These are phyloP conservation scores for Hymenoscyphus scutula DNA, from an alignment of 2,329 filamentous ascomycete species.

Conservation along the genomic window DNA sequence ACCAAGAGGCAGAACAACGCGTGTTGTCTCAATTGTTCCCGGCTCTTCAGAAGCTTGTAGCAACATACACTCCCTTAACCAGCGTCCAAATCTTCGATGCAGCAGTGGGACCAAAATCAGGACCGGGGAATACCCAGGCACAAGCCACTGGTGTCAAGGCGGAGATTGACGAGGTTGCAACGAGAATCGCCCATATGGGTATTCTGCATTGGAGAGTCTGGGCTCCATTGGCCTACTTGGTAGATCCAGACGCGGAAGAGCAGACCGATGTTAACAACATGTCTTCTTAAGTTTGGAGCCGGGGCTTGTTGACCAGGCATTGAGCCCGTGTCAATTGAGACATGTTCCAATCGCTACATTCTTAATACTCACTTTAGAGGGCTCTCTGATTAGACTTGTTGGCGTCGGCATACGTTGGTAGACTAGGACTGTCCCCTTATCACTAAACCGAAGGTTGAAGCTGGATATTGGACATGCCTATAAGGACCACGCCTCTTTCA, in stretches of 20 bases:
- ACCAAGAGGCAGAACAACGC: slow-evolving; percentile 32
- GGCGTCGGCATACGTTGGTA: slow-evolving; percentile 1
- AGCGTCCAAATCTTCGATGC: slow-evolving; percentile 36
- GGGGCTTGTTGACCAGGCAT: neutral
- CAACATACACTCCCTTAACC: slow-evolving; percentile 32
- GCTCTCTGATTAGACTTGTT: neutral
- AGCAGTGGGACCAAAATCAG: slow-evolving; percentile 30
- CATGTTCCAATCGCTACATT: neutral
- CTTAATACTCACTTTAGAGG: neutral
- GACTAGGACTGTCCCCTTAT: neutral
- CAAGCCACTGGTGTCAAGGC: slow-evolving; percentile 24
- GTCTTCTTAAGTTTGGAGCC: slow-evolving; percentile 11
- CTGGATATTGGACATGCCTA: slow-evolving; percentile 4
- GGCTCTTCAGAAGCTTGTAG: slow-evolving; percentile 32
- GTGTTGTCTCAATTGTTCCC: slow-evolving; percentile 31
- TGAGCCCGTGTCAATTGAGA: neutral
- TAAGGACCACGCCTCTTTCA: neutral
- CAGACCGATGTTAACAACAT: slow-evolving; percentile 23
- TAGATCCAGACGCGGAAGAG: slow-evolving; percentile 31
- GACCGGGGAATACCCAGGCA: slow-evolving; percentile 9
- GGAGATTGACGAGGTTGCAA: slow-evolving; percentile 64
- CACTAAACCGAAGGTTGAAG: neutral
- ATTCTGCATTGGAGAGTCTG: slow-evolving; percentile 90
- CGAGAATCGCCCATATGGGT: slow-evolving; percentile 76
- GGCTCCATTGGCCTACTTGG: slow-evolving; percentile 68